phyloP scores from a whole-genome alignment of 306 rosid genomes.

The Comarum palustre region DNA sequence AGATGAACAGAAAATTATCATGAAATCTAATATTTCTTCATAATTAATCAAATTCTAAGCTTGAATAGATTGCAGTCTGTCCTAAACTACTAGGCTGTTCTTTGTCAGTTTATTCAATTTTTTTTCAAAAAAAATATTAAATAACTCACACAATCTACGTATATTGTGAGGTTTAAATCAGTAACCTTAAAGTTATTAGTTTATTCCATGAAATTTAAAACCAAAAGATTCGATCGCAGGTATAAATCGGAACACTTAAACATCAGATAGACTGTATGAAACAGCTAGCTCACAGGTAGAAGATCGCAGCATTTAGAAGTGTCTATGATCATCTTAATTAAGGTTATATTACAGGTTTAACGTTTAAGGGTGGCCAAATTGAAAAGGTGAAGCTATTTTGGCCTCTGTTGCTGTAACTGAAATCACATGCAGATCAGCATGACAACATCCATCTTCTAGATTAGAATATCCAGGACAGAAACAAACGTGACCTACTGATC shows the following conservation, averaged over 20 bases:
- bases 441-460: slow-evolving; percentile 11
- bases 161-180: too few relatives aligned
- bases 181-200: too few relatives aligned
- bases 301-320: neutral
- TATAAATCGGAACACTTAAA: too few relatives aligned
- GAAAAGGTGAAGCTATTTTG: neutral
- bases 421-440: slow-evolving; percentile 18
- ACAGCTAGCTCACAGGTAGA: neutral
- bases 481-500: slow-evolving; percentile 18
- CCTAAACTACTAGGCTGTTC: too few relatives aligned
- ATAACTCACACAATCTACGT: too few relatives aligned
- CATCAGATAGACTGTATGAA: neutral
- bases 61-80: too few relatives aligned
- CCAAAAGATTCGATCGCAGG: neutral
- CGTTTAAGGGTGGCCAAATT: slow-evolving; percentile 6
- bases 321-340: neutral
- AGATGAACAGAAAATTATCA: too few relatives aligned
- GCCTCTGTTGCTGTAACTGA: slow-evolving; percentile 3
- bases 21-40: too few relatives aligned
- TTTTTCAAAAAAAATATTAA: too few relatives aligned
- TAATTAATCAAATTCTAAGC: too few relatives aligned
- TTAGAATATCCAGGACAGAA: slow-evolving; percentile 27
- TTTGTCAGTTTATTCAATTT: too few relatives aligned
- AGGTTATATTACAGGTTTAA: too few relatives aligned
- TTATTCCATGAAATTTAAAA: neutral